These are phyloP conservation scores for Pisolithus orientalis DNA, from an alignment of 768 basidiomycete genomes.

Conservation along the genomic window DNA sequence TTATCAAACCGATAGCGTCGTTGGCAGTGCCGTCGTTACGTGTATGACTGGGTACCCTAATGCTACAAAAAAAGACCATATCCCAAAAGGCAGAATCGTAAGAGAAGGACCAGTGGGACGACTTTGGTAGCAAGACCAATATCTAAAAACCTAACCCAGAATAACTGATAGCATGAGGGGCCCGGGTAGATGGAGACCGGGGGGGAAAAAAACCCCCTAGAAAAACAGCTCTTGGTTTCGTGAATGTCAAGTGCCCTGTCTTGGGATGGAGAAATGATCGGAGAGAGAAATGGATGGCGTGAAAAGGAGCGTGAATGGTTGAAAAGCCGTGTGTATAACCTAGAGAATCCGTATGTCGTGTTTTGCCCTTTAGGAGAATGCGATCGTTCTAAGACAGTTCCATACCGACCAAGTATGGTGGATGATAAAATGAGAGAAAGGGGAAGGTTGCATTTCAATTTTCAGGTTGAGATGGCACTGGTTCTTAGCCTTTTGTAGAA, in stretches of 20 bases:
- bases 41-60: not conserved
- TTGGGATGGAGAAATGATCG: not conserved
- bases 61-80: not conserved
- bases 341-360: not conserved
- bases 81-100: not conserved
- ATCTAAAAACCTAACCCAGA: not conserved
- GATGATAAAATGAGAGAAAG: not conserved
- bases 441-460: not conserved
- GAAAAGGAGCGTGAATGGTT: not conserved
- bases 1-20: no score
- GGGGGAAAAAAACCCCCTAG: not conserved
- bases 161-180: not conserved
- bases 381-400: not conserved
- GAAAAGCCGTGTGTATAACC: not conserved
- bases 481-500: not conserved
- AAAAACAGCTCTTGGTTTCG: slow-evolving; percentile 3
- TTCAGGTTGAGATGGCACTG: not conserved
- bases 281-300: not conserved
- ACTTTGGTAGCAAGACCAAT: not conserved
- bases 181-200: no score
- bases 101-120: not conserved
- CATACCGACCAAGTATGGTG: not conserved
- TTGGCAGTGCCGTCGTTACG: not conserved
- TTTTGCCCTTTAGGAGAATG: no score
- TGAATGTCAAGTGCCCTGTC: not conserved